Percentiles rank a stretch among this genome's conserved stretches.
Conservation (phyloP, 1,284 basidiomycete species). For the Austroboletus novae-zelandiae region DNA sequence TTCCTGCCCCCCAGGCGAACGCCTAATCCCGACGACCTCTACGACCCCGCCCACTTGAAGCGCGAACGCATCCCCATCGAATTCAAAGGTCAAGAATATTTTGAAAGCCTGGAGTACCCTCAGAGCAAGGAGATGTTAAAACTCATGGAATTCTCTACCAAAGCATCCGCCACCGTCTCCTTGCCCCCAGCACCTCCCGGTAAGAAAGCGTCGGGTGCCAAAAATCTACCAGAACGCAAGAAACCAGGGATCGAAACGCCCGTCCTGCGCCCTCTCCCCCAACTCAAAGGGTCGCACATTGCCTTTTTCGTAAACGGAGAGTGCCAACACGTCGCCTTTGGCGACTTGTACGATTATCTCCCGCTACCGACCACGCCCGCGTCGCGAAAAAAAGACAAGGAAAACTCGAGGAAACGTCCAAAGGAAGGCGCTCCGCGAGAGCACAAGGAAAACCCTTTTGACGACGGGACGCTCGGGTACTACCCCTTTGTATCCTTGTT, state of each 20-base stretch:
- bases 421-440: slow-evolving; percentile 67
- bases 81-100: slow-evolving; percentile 95
- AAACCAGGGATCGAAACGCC: slow-evolving; percentile 27
- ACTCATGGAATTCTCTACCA: slow-evolving; percentile 71
- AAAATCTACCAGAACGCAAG: slow-evolving; percentile 55
- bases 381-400: slow-evolving; percentile 53
- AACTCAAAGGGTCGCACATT: slow-evolving; percentile 71
- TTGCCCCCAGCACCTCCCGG: slow-evolving; percentile 51
- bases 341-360: slow-evolving; percentile 88
- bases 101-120: slow-evolving; percentile 91
- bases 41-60: slow-evolving; percentile 76
- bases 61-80: slow-evolving; percentile 91
- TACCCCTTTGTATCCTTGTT: slow-evolving; percentile 94
- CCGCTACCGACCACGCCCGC: slow-evolving; percentile 70
- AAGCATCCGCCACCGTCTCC: slow-evolving; percentile 54
- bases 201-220: slow-evolving; percentile 67
- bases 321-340: slow-evolving; percentile 83
- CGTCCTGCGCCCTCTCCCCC: slow-evolving; percentile 66
- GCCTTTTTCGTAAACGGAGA: slow-evolving; percentile 94
- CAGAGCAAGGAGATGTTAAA: slow-evolving; percentile 93
- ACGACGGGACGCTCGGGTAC: slow-evolving; percentile 95
- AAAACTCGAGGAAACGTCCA: slow-evolving; percentile 48
- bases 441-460: slow-evolving; percentile 80
- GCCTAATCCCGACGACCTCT: slow-evolving; percentile 53
- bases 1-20: slow-evolving; percentile 71